A percentile compares a stretch with the other conserved stretches of the same genome.
Evolutionary conservation across 192 early-diverging fungal species (phyloP).

Genomic region (Funneliformis geosporum): DNA sequence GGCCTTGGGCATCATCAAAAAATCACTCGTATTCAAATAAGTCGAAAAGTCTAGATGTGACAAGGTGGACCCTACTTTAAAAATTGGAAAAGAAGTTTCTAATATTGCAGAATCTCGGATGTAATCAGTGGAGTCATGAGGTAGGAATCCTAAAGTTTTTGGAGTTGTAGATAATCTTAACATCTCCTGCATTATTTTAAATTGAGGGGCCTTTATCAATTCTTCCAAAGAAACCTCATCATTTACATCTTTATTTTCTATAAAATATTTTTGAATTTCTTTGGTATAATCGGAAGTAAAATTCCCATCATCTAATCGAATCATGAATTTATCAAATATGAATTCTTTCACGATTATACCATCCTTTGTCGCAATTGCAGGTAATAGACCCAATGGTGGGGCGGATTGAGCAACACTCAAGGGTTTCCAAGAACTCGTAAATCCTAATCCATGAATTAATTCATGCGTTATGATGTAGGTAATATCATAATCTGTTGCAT

Average conservation of each 20-base stretch:
- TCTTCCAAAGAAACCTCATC: neutral
- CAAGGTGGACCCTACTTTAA: neutral
- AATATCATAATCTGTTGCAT: neutral
- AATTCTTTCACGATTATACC: neutral
- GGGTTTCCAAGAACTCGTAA: neutral
- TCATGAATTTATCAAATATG: slow-evolving; percentile 12
- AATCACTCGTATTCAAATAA: neutral
- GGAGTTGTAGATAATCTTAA: neutral
- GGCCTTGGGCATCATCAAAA: neutral
- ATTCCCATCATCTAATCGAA: neutral
- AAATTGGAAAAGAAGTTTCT: neutral
- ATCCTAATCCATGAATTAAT: slow-evolving; percentile 25
- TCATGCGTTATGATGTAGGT: neutral
- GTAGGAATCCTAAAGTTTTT: neutral
- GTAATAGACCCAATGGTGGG: neutral
- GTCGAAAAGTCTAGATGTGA: neutral
- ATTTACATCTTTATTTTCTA: neutral
- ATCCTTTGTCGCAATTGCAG: neutral
- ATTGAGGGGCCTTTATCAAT: neutral
- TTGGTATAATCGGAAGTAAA: neutral
- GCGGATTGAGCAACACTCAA: neutral
- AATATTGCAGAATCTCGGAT: neutral
- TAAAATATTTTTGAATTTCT: neutral
- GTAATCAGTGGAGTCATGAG: neutral
- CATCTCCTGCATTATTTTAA: neutral